Evolutionary conservation across 306 rosid species (phyloP).

Genomic region (Fragaria nilgerrensis): DNA sequence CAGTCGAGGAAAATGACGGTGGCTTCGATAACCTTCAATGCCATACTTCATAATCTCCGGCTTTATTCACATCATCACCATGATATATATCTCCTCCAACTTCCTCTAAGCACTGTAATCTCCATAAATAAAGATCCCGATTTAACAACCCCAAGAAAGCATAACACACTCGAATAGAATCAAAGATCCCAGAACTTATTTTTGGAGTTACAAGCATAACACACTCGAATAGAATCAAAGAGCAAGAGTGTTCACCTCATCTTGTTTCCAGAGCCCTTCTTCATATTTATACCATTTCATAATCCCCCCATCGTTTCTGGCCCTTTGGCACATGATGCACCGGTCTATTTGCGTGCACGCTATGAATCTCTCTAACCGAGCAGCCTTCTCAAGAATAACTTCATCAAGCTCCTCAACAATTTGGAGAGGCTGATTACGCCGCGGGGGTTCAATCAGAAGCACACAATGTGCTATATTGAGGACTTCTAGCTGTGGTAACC

Average conservation of each 20-base stretch:
- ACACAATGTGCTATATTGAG: conserved; percentile 71
- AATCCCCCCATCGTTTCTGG: conserved; percentile 59
- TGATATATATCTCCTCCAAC: background rate
- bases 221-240: conserved; percentile 25
- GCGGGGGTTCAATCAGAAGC: conserved; percentile 19
- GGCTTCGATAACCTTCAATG: background rate
- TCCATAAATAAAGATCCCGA: background rate
- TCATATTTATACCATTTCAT: conserved; percentile 75
- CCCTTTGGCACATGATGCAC: conserved; percentile 65
- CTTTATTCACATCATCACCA: background rate
- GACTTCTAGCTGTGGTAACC: conserved; percentile 46
- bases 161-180: background rate
- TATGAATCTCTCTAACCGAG: conserved; percentile 47
- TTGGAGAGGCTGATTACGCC: background rate
- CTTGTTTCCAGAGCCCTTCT: conserved; percentile 63
- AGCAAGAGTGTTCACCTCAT: conserved; percentile 64
- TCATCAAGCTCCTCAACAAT: conserved; percentile 43
- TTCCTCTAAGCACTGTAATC: background rate
- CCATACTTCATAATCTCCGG: background rate
- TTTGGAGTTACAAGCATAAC: background rate
- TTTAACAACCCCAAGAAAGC: background rate
- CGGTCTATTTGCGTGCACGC: conserved; percentile 49
- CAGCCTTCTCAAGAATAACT: conserved; percentile 45
- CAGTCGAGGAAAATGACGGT: background rate
- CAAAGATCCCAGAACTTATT: conserved; percentile 21